Conservation (phyloP, 2,329 filamentous ascomycete genomes). For the Talaromyces pinophilus region DNA sequence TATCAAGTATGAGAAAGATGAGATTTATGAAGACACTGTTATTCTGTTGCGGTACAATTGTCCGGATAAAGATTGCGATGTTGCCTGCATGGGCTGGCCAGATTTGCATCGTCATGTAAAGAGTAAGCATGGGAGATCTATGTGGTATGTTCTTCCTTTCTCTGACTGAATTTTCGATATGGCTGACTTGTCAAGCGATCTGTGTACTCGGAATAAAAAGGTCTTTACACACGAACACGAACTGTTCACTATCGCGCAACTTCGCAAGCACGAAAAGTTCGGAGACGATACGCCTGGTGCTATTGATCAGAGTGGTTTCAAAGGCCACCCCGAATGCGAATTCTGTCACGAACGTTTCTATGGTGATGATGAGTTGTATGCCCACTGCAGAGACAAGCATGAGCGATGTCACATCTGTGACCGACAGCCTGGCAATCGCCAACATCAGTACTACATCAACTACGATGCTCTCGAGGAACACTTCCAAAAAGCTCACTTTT, state of each 20-base stretch:
- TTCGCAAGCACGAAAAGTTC: conserved; percentile 83
- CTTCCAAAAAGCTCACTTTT: conserved; percentile 82
- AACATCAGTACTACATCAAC: conserved; percentile 88
- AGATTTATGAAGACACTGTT: conserved; percentile 88
- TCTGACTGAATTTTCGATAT: not conserved
- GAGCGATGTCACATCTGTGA: conserved; percentile 96
- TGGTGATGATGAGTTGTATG: conserved; percentile 90
- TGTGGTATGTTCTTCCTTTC: conserved; percentile 61
- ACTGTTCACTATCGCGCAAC: conserved; percentile 76
- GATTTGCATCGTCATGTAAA: conserved; percentile 81
- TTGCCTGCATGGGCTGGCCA: conserved; percentile 79
- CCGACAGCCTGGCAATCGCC: conserved; percentile 59
- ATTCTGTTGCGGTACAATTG: conserved; percentile 92
- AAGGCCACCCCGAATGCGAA: conserved; percentile 88
- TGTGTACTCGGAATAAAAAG: conserved; percentile 93
- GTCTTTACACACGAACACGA: conserved; percentile 98
- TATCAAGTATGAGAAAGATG: conserved; percentile 83
- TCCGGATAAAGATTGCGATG: conserved; percentile 79
- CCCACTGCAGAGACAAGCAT: conserved; percentile 90
- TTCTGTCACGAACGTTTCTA: conserved; percentile 94
- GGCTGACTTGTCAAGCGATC: conserved; percentile 56
- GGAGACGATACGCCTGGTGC: conserved; percentile 91
- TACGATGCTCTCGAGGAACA: conserved; percentile 85
- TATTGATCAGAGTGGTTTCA: conserved; percentile 91
- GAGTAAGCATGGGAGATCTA: conserved; percentile 77